Percentiles rank a stretch among this genome's conserved stretches.
These are phyloP conservation scores for Dendrobium huoshanense DNA, from an alignment of 106 monocot genomes.

Conservation along the genomic window DNA sequence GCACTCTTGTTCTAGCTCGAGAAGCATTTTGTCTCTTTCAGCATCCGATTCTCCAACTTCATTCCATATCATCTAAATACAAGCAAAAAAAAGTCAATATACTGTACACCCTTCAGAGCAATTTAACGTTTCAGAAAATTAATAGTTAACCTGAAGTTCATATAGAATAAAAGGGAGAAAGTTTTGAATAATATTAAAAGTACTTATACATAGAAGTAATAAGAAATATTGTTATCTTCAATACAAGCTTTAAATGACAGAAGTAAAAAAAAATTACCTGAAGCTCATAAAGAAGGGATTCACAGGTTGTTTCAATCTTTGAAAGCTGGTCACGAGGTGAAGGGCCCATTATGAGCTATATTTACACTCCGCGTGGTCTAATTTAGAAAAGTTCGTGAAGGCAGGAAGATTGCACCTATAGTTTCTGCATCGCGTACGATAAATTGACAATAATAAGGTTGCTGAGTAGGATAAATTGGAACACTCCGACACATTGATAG, in stretches of 20 bases:
- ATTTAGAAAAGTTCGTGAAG: not conserved
- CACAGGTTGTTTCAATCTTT: constrained; percentile 17
- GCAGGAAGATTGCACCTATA: not conserved
- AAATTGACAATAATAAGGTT: too few species aligned
- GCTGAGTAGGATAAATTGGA: too few species aligned
- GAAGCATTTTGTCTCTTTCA: constrained; percentile 59
- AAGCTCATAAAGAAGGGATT: constrained; percentile 17
- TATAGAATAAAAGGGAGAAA: constrained; percentile 4
- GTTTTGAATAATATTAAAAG: not conserved
- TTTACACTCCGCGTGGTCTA: not conserved
- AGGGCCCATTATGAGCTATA: not conserved
- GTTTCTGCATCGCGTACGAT: too few species aligned
- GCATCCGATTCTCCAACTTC: constrained; percentile 70
- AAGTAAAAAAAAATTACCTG: not conserved
- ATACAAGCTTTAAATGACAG: not conserved
- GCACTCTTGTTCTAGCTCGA: constrained; percentile 79
- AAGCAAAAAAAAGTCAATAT: not conserved
- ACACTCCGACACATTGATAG: too few species aligned
- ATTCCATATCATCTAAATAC: constrained; percentile 74
- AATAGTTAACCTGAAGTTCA: constrained; percentile 22
- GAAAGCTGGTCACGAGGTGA: constrained; percentile 4
- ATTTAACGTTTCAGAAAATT: not conserved
- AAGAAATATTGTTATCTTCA: not conserved
- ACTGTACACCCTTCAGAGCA: not conserved
- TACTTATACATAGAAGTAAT: not conserved